Evolutionary conservation across 352 stramenopile genomes (phyloP), one percentile per base, ranked within the genome.

Genomic region (Phytophthora macrochlamydospora): DNA sequence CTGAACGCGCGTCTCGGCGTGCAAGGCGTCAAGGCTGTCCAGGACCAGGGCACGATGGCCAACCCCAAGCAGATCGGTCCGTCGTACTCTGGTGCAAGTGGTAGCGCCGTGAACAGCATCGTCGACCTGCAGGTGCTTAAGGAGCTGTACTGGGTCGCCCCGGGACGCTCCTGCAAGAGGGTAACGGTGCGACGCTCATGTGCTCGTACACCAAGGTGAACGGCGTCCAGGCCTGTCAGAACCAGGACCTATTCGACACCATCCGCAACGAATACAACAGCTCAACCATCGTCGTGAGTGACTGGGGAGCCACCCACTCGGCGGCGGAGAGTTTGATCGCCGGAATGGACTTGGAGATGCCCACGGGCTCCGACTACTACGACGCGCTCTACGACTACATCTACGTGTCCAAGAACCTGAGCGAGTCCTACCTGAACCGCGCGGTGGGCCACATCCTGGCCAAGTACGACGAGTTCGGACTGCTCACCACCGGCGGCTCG

Each of bases 341-440:
- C 35, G 68, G 68, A 40, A 60, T 75, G 68, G 68, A 75, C 33
- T 58, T 75, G 35, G 62, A 75, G 57, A 72, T 72, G 68, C 68
- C 68, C 11, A 71, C 57, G 6, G 68, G 68, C 8, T 65, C 63
- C 12, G 43, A 49, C 7, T 75, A 75, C 62, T 75, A 75, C 58
- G 62, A 63, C 48, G 62, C 68, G 32, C 68, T 75, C 6, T 72
- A 75, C 50, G 68, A 75, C 43, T 72, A 75, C 68, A 75, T 72
- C 49, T 75, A 75, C 58, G 58, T 75, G 32, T 68, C 68, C 7
- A 50, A 72, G 35, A 72, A 75, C 45, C 50, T 75, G 37, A 75
- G 68, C 58, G 68, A 75, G 62, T 69, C 68, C 62, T 72, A 75
- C 54, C 45, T 75, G 62, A 59, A 75, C 33, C 68, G 63, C 18